These are phyloP conservation scores for Penicillium sp. DNA, from an alignment of 2,329 filamentous ascomycete genomes.

Conservation along the genomic window DNA sequence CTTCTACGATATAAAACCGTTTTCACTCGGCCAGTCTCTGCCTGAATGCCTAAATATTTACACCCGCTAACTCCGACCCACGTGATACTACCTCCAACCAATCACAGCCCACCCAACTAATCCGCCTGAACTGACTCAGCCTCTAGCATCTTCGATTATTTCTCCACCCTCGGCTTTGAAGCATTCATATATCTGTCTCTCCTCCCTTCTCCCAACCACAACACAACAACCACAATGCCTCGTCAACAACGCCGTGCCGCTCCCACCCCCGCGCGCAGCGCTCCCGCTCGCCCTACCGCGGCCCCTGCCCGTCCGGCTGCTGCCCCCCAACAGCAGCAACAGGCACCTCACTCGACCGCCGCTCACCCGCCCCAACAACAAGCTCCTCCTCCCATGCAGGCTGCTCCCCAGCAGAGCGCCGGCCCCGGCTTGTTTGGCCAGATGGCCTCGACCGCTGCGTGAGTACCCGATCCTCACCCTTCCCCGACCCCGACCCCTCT, in stretches of 20 bases:
- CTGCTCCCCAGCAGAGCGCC: conserved; percentile 56
- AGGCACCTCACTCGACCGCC: conserved; percentile 70
- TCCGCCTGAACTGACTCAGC: conserved; percentile 30
- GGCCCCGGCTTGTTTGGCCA: conserved; percentile 90
- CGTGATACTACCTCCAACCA: conserved; percentile 6
- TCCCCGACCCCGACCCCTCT: neutral
- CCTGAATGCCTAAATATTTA: neutral
- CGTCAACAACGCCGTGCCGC: conserved; percentile 72
- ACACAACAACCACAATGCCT: conserved; percentile 64
- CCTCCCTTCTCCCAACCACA: conserved; percentile 17
- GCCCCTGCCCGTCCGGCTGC: conserved; percentile 62
- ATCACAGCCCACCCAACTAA: conserved; percentile 2
- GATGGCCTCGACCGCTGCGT: conserved; percentile 98
- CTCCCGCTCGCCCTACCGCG: conserved; percentile 68
- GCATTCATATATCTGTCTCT: conserved; percentile 24
- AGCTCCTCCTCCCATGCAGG: conserved; percentile 47
- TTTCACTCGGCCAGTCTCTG: too few species aligned
- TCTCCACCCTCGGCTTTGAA: conserved; percentile 21
- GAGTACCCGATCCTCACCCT: conserved; percentile 51
- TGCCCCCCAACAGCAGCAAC: conserved; percentile 59
- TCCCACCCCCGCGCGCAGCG: conserved; percentile 56
- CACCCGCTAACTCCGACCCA: neutral
- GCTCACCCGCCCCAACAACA: conserved; percentile 53
- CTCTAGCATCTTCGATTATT: conserved; percentile 34
- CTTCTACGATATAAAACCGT: too few species aligned